Conservation (phyloP, 1,284 basidiomycete genomes). For the Ceratobasidium sp. region DNA sequence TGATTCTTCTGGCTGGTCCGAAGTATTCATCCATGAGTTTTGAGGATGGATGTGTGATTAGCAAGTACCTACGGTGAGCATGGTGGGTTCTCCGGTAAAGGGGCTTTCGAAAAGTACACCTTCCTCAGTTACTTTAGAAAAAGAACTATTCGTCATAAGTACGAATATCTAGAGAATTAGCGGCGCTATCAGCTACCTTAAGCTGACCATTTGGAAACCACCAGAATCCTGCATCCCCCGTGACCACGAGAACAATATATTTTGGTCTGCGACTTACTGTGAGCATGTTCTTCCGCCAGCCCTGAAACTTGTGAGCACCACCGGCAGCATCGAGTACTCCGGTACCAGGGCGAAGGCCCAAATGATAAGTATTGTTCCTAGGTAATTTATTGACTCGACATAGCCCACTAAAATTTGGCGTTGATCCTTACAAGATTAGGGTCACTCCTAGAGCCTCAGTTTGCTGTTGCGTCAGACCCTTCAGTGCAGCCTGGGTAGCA, state of each 20-base stretch:
- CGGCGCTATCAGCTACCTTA: constrained; percentile 48
- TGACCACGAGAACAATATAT: background rate
- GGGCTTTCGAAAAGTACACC: constrained; percentile 82
- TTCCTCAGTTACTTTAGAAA: constrained; percentile 82
- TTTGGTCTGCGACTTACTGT: constrained; percentile 54
- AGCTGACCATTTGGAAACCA: constrained; percentile 83
- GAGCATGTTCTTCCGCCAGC: constrained; percentile 79
- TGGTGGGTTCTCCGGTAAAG: constrained; percentile 79
- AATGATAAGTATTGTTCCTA: constrained; percentile 80
- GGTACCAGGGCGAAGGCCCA: constrained; percentile 78
- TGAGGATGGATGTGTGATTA: constrained; percentile 43
- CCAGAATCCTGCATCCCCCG: constrained; percentile 69
- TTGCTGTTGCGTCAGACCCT: constrained; percentile 82
- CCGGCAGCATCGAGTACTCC: constrained; percentile 71
- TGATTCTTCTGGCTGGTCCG: constrained; percentile 77
- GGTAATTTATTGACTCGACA: constrained; percentile 47
- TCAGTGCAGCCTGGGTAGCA: constrained; percentile 84
- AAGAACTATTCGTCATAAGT: constrained; percentile 48
- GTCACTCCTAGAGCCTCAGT: constrained; percentile 70
- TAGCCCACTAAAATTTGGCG: constrained; percentile 61
- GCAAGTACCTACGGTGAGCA: constrained; percentile 69
- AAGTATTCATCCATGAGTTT: constrained; percentile 40
- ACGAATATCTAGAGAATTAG: constrained; percentile 12
- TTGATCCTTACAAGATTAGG: constrained; percentile 49
- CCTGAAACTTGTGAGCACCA: constrained; percentile 82